Evolutionary conservation across 495 filamentous ascomycete species (phyloP), one percentile per base, ranked within the genome.

Genomic region (Pyrenula aspistea): DNA sequence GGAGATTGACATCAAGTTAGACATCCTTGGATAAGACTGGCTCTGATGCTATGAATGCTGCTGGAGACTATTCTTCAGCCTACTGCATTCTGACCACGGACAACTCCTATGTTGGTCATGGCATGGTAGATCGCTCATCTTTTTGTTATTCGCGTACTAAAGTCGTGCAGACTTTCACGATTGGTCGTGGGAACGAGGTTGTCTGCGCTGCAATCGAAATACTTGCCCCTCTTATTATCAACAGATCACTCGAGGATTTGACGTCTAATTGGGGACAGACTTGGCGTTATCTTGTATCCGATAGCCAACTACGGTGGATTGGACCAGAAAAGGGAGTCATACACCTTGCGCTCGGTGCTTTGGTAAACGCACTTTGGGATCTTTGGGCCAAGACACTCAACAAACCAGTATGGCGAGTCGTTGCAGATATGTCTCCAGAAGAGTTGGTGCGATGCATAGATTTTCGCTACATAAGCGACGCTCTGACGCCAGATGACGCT

Each of bases 1-100:
- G 12, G 47, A n/a, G 22, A 19, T 57, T 49, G 8, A 36, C 12
- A 21, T 11, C 10, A n/a, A 15, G 23, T 49, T 55, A 84, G 84
- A 96, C 91, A 51, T 95, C 91, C 47, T 82, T 96, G 51, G 88
- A 95, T 71, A 93, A 92, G 74, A 94, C 89, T 8, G 91, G 91
- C 63, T 95, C 89, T 25, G 91, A 96, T 79, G 91, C 91, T 65
- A 96, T 96, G 91, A 95, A 96, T 67, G 86, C 88, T 12, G 89
- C 91, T 2, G 88, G 90, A 36, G 91, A 96, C 73, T 96, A 95
- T 71, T 92, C 88, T 1, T 76, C 90, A 51, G 89, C 91, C 12
- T 96, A 95, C 77, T 95, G 90, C 68, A 91, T 96, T 65, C 77
- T 96, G 55, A 71, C 88, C 63, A 95, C 91, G 1, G 85, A 94